Evolutionary conservation across 495 filamentous ascomycete species (phyloP).

Genomic region (Penicillium diatomitis): DNA sequence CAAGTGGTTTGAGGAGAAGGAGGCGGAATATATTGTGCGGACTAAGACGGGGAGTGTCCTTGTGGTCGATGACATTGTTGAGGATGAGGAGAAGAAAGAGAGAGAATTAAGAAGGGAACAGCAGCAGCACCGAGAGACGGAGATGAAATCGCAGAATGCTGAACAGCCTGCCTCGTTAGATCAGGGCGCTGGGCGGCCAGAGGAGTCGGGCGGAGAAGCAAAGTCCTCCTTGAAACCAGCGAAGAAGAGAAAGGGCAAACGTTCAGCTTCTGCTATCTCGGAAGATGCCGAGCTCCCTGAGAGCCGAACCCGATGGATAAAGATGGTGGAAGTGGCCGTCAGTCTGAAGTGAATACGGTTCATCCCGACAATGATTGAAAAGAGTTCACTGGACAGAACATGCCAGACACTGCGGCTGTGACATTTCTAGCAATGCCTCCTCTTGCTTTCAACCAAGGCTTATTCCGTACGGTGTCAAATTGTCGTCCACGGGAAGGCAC

Average conservation of each 20-base stretch:
- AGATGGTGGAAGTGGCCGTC: constrained; percentile 58
- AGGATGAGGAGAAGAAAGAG: constrained; percentile 24
- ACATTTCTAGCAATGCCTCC: too few relatives aligned
- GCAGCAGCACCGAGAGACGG: constrained; percentile 8
- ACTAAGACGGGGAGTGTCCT: constrained; percentile 56
- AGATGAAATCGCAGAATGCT: neutral
- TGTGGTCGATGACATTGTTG: constrained; percentile 63
- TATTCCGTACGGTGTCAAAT: too few relatives aligned
- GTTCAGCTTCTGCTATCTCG: constrained; percentile 9
- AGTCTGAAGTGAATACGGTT: constrained; percentile 38
- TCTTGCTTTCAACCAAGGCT: too few relatives aligned
- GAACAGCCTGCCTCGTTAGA: neutral
- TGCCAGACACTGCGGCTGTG: too few relatives aligned
- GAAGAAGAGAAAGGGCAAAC: constrained; percentile 39
- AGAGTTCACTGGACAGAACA: neutral
- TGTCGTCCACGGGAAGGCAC: too few relatives aligned
- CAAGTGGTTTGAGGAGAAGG: constrained; percentile 51
- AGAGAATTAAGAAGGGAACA: constrained; percentile 13
- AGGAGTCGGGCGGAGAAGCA: neutral
- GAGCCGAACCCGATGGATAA: constrained; percentile 53
- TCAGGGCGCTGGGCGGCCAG: neutral
- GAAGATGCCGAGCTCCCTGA: constrained; percentile 49
- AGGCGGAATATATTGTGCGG: constrained; percentile 43
- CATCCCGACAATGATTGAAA: neutral
- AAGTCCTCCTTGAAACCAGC: constrained; percentile 12